Evolutionary conservation across 108 stramenopile genomes (phyloP).

Genomic region (Nitzschia sp.): DNA sequence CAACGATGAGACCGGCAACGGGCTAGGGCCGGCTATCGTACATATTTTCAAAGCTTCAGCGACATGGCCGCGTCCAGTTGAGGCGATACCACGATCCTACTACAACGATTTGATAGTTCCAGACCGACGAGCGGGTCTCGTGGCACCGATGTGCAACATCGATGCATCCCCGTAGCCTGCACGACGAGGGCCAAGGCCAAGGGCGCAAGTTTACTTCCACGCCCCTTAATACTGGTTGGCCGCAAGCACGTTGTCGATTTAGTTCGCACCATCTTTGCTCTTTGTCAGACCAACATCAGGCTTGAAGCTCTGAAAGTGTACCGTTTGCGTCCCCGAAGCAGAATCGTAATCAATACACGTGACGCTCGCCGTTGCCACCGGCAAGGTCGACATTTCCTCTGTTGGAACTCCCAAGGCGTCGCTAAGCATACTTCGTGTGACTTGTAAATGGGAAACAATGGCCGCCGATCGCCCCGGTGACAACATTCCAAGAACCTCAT

Average conservation of each 20-base stretch:
- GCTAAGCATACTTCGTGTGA: constrained; percentile 79
- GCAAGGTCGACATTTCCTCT: constrained; percentile 64
- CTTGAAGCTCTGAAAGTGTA: constrained; percentile 85
- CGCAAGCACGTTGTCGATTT: constrained; percentile 1
- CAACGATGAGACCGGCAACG: no score
- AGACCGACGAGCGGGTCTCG: no score
- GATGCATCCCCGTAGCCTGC: no score
- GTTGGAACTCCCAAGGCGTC: constrained; percentile 78
- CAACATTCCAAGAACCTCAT: constrained; percentile 51
- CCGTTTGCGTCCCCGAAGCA: constrained; percentile 50
- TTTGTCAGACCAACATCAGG: constrained; percentile 73
- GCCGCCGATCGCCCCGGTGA: constrained; percentile 65
- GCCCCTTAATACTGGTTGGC: no score
- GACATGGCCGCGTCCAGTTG: no score
- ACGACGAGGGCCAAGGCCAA: no score
- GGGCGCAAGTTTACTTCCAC: no score
- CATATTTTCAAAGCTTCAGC: no score
- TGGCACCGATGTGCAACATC: no score
- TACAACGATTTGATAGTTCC: no score
- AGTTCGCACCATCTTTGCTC: constrained; percentile 82
- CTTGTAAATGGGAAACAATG: constrained; percentile 86
- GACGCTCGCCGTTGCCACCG: constrained; percentile 81
- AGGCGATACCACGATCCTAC: no score
- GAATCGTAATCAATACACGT: constrained; percentile 83
- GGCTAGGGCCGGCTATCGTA: no score